Base-by-base conservation (phyloP, 2,329 filamentous ascomycete species). In the Arthrobotrys sphaeroides region DNA sequence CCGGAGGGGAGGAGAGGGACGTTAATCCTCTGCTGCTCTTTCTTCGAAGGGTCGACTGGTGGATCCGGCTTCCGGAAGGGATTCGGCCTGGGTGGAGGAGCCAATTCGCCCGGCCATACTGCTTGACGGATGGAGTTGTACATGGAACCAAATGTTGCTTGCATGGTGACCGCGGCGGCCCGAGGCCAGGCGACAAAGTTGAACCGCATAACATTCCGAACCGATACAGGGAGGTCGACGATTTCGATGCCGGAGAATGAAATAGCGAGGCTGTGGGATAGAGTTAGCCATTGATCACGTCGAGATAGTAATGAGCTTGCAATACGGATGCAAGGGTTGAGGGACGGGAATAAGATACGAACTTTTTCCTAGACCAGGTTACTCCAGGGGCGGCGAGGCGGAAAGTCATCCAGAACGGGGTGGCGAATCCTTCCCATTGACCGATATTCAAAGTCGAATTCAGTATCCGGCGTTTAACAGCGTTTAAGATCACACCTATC, bases 401-500 rank as follows among this genome's bases (percentile, higher is more conserved):
- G 38, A 75, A 69, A 38, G 57, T 64, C 72, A 75, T 75, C 72
- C 72, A 75, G 18, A 69, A 75, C 5, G 72, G 72, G 53, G 47
- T 53, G 28, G 72, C 57, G 26, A 75, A 75, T 9, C 72, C 72
- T 43, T 75, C 72, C 64, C 64, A 75, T 26, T 69, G 47, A 13
- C 72, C 72, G 38, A 75, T 69, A 24, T 75, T 45, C 1, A 75
- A n/a, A 49, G 47, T 26, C 20, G 72, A 75, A 7, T 38, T 26
- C 31, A 43, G n/a, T 42, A 75, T 42, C 42, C 57, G 33, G 20
- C 65, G 22, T 26, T 60, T 68, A 7, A 75, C 42, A 9, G 55
- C 57, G 13, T 69, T 45, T 43, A 75, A 33, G 3, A 75, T 57
- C 22, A 60, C 72, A 43, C 38, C 72, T 75, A 22, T 12, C 43